These are phyloP conservation scores for Ustilago hordei DNA, from an alignment of 1,284 basidiomycete species.

Conservation along the genomic window DNA sequence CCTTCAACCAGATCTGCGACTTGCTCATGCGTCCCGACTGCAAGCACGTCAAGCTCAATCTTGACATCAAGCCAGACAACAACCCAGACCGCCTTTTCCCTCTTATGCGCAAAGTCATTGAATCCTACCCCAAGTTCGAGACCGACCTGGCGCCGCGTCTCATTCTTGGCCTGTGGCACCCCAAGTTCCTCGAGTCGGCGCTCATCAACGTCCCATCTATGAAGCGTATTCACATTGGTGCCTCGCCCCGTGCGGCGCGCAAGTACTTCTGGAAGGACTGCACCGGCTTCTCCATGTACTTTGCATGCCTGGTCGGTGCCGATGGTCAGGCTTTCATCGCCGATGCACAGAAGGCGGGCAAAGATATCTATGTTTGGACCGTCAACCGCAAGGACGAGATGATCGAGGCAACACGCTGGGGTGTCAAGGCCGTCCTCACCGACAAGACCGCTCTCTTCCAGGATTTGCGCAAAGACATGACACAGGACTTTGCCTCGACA, in stretches of 20 bases:
- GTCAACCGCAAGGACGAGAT: constrained; percentile 91
- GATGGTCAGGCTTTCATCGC: constrained; percentile 80
- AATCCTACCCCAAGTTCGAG: constrained; percentile 80
- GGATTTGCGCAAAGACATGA: constrained; percentile 77
- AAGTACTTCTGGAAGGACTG: constrained; percentile 92
- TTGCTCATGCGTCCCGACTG: constrained; percentile 65
- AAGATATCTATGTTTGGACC: constrained; percentile 93
- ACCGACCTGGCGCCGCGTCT: constrained; percentile 87
- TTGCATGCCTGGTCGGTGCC: constrained; percentile 78
- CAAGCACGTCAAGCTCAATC: constrained; percentile 69
- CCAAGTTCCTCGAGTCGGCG: constrained; percentile 84
- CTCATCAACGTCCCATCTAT: constrained; percentile 83
- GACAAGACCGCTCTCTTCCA: constrained; percentile 84
- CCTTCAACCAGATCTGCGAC: constrained; percentile 64
- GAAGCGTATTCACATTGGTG: constrained; percentile 86
- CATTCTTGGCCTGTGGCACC: constrained; percentile 83
- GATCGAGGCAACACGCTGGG: constrained; percentile 95
- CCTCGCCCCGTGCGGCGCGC: constrained; percentile 76
- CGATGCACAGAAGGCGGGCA: constrained; percentile 83
- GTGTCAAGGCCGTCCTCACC: constrained; percentile 87
- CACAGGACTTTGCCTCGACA: constrained; percentile 48
- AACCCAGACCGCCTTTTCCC: constrained; percentile 86
- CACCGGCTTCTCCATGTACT: constrained; percentile 88
- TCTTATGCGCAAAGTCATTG: constrained; percentile 83
- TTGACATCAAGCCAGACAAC: constrained; percentile 94